Percentiles rank a stretch among this genome's conserved stretches.
Evolutionary conservation across 1,284 basidiomycete species (phyloP).

Genomic region (Ceratobasidium sp.): DNA sequence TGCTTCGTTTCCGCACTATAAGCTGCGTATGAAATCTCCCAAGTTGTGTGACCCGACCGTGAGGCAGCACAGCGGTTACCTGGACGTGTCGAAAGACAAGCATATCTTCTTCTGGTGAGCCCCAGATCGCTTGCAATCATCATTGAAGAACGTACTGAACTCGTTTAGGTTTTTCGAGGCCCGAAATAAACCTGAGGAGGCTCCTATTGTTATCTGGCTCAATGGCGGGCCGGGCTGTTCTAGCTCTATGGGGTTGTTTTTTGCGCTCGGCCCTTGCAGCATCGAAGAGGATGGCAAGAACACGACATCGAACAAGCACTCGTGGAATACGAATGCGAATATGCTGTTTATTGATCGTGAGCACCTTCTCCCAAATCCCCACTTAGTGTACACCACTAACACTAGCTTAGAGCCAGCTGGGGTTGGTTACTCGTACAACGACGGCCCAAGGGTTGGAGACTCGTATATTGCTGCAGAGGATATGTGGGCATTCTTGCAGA

Average conservation of each 20-base stretch:
- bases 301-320: conserved; percentile 60
- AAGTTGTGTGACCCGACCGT: conserved; percentile 59
- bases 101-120: conserved; percentile 56
- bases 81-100: conserved; percentile 61
- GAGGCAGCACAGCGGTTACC: conserved; percentile 61
- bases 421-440: conserved; percentile 64
- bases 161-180: conserved; percentile 56
- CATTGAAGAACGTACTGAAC: background rate
- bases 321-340: conserved; percentile 61
- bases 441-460: conserved; percentile 55
- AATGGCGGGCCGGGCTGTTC: conserved; percentile 59
- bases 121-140: conserved; percentile 26
- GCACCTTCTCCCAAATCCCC: background rate
- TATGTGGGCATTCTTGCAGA: conserved; percentile 62
- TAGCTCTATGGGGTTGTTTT: conserved; percentile 54
- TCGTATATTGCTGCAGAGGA: conserved; percentile 58
- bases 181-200: conserved; percentile 58
- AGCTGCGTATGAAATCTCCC: conserved; percentile 56
- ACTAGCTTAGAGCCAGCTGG: conserved; percentile 55
- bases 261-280: conserved; percentile 63
- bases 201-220: conserved; percentile 61
- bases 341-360: conserved; percentile 58
- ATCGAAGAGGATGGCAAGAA: conserved; percentile 58
- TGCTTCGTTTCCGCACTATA: conserved; percentile 60
- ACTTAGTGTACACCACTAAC: too few relatives aligned